These are phyloP conservation scores for Rostrohypoxylon terebratum DNA, from an alignment of 495 filamentous ascomycete genomes.

Conservation along the genomic window DNA sequence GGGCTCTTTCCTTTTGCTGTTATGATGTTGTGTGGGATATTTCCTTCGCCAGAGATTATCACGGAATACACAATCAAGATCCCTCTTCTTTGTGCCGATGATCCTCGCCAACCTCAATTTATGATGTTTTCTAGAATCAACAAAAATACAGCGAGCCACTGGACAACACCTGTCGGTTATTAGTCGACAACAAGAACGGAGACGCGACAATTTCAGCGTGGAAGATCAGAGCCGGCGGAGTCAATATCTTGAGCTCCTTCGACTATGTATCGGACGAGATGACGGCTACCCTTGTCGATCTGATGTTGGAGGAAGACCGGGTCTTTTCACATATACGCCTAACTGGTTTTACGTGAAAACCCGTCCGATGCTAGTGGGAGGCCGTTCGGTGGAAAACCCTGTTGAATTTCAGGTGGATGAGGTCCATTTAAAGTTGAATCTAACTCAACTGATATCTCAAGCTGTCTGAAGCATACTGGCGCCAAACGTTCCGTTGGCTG, in stretches of 20 bases:
- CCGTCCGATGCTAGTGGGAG: constrained; percentile 13
- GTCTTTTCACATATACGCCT: constrained; percentile 38
- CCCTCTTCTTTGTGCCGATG: background rate
- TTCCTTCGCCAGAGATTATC: constrained; percentile 42
- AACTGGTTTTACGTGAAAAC: background rate
- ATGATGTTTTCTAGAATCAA: constrained; percentile 50
- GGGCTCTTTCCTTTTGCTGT: constrained; percentile 48
- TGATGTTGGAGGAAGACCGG: constrained; percentile 45
- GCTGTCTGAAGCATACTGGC: constrained; percentile 31
- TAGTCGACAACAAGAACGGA: constrained; percentile 35
- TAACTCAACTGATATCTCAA: constrained; percentile 7
- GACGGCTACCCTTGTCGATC: constrained; percentile 45
- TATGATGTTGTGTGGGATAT: constrained; percentile 27
- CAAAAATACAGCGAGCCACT: constrained; percentile 16
- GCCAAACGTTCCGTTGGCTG: constrained; percentile 32
- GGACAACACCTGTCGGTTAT: constrained; percentile 22
- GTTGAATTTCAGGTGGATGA: constrained; percentile 13
- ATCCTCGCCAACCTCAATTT: constrained; percentile 40
- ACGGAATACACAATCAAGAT: constrained; percentile 46
- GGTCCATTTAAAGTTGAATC: constrained; percentile 35
- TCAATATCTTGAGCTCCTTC: constrained; percentile 46
- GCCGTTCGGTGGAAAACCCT: constrained; percentile 22
- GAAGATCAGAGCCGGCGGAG: constrained; percentile 33
- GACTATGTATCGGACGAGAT: constrained; percentile 33
- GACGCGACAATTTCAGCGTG: constrained; percentile 18